These are phyloP conservation scores for Cunninghamia lanceolata DNA, from an alignment of 75 land plant species.

Conservation along the genomic window DNA sequence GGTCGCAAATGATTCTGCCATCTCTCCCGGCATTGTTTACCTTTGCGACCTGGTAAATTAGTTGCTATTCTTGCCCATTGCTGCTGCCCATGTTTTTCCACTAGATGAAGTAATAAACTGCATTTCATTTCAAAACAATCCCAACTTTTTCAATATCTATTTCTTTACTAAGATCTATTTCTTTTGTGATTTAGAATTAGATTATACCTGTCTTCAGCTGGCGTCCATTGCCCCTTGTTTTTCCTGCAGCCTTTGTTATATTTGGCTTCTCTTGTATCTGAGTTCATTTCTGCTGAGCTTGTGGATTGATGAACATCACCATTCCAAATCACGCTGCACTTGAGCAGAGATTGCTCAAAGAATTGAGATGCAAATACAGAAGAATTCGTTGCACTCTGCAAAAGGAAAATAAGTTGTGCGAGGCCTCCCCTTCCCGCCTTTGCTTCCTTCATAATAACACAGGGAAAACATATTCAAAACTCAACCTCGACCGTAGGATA, in stretches of 20 bases:
- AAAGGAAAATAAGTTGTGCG: background rate
- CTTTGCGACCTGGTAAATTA: too few species aligned
- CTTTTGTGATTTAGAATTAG: background rate
- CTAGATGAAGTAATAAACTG: slow-evolving; percentile 29
- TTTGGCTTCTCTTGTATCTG: background rate
- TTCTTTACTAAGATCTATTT: too few species aligned
- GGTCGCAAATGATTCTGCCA: too few species aligned
- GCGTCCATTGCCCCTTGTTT: background rate
- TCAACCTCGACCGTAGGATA: background rate
- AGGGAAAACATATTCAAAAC: background rate
- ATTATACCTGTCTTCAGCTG: background rate
- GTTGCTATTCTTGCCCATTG: too few species aligned
- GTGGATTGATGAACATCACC: background rate
- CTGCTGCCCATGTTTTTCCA: slow-evolving; percentile 15
- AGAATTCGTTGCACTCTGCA: background rate
- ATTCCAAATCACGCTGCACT: background rate
- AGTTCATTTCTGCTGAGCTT: background rate
- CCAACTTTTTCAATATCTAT: too few species aligned
- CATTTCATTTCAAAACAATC: background rate
- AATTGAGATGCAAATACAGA: background rate
- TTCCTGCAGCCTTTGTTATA: background rate
- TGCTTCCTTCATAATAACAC: background rate
- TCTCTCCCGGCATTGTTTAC: too few species aligned
- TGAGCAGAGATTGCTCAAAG: background rate
- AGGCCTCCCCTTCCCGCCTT: background rate